Conservation (phyloP, 2,329 filamentous ascomycete species). For the Phyllosticta citribraziliensis region DNA sequence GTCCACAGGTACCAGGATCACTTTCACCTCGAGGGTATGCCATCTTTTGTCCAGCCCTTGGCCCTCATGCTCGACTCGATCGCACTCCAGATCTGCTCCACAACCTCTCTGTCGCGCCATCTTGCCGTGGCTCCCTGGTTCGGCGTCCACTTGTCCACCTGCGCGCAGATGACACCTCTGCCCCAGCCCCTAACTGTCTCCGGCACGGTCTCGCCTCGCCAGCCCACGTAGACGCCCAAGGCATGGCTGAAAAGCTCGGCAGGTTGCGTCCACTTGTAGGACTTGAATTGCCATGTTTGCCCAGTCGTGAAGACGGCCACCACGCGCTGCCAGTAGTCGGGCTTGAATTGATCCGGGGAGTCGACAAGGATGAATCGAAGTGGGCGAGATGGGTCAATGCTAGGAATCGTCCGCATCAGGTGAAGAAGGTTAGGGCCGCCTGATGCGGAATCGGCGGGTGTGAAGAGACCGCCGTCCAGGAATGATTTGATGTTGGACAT, state of each 20-base stretch:
- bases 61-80: conserved; percentile 82
- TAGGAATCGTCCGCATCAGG: conserved; percentile 66
- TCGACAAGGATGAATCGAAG: conserved; percentile 95
- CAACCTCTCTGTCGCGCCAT: conserved; percentile 86
- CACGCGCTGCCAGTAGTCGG: conserved; percentile 92
- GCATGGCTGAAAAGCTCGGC: conserved; percentile 84
- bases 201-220: conserved; percentile 74
- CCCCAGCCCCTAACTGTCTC: conserved; percentile 76
- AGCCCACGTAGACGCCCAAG: conserved; percentile 80
- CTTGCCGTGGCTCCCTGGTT: conserved; percentile 39
- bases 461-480: conserved; percentile 74
- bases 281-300: conserved; percentile 97
- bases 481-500: conserved; percentile 95
- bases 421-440: conserved; percentile 71
- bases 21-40: conserved; percentile 18
- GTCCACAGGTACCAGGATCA: background rate
- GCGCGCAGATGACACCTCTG: conserved; percentile 65
- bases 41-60: conserved; percentile 72
- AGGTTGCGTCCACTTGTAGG: conserved; percentile 89
- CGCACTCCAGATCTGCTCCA: conserved; percentile 83
- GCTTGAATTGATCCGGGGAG: conserved; percentile 87
- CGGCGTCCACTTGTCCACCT: conserved; percentile 73
- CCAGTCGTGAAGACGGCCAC: conserved; percentile 97
- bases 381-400: conserved; percentile 58
- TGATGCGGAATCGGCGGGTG: conserved; percentile 58